Percentiles rank a stretch among this genome's conserved stretches.
phyloP scores from a whole-genome alignment of 179 eudicot genomes.

The Vitellaria paradoxa region DNA sequence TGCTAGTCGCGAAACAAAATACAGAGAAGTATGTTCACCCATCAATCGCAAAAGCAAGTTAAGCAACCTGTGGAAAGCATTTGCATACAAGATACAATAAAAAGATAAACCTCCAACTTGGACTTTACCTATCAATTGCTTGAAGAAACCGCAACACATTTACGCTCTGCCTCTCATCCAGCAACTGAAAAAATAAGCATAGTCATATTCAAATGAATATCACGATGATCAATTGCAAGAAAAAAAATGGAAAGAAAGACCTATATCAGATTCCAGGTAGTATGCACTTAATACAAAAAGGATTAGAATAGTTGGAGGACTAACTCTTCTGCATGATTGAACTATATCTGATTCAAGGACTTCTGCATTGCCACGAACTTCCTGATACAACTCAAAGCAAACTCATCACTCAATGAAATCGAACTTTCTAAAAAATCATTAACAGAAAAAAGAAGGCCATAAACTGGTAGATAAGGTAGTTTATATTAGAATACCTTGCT shows the following conservation, averaged over 20 bases:
- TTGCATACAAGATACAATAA: background rate
- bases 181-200: constrained; percentile 45
- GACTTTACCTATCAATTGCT: constrained; percentile 71
- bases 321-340: constrained; percentile 91
- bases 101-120: background rate
- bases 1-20: constrained; percentile 30
- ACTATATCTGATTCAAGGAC: constrained; percentile 87
- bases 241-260: background rate
- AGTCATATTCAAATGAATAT: background rate
- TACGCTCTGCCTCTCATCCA: constrained; percentile 79
- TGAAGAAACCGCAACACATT: constrained; percentile 87
- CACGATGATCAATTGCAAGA: too few relatives aligned
- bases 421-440: background rate
- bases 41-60: constrained; percentile 1
- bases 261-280: background rate
- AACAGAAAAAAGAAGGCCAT: too few relatives aligned
- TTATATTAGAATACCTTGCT: constrained; percentile 60
- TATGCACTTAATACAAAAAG: background rate
- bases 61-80: background rate
- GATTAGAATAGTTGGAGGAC: constrained; percentile 22
- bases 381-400: constrained; percentile 43
- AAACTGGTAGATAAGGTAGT: background rate
- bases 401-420: constrained; percentile 6
- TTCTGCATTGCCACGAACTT: constrained; percentile 76
- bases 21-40: background rate